These are phyloP conservation scores for Alternaria ventricosa DNA, from an alignment of 2,329 filamentous ascomycete species.

Conservation along the genomic window DNA sequence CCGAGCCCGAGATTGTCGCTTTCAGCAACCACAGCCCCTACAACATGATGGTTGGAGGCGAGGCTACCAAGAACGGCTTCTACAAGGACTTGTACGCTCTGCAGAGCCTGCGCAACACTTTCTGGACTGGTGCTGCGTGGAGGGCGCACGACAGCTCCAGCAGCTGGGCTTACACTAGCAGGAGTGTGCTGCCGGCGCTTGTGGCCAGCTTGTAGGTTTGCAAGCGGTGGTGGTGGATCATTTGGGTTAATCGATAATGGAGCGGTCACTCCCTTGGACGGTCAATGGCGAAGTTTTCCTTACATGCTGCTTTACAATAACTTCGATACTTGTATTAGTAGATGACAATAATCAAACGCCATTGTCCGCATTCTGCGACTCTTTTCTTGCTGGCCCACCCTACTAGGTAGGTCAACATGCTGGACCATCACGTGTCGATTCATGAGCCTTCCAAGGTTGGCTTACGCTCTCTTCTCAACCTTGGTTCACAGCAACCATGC, in stretches of 20 bases:
- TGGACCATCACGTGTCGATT: too few relatives aligned
- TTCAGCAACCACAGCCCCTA: slow-evolving; percentile 39
- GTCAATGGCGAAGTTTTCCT: not conserved
- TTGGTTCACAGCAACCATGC: not conserved
- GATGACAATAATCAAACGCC: not conserved
- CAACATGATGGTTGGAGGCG: slow-evolving; percentile 14
- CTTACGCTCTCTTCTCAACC: too few relatives aligned
- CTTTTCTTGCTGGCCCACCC: too few relatives aligned
- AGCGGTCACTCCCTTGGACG: not conserved
- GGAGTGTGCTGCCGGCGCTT: slow-evolving; percentile 45
- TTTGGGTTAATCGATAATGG: not conserved
- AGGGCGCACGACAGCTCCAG: slow-evolving; percentile 23
- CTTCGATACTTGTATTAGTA: not conserved
- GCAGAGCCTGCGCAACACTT: slow-evolving; percentile 30
- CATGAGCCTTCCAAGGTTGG: too few relatives aligned
- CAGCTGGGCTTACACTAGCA: slow-evolving; percentile 39
- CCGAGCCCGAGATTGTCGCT: slow-evolving; percentile 25
- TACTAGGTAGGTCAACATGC: too few relatives aligned
- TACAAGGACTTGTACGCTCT: slow-evolving; percentile 30
- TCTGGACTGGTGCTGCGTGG: slow-evolving; percentile 27
- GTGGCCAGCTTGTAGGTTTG: slow-evolving; percentile 10
- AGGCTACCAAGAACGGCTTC: slow-evolving; percentile 26
- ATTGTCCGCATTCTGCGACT: too few relatives aligned
- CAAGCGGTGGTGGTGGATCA: not conserved
- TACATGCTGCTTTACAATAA: not conserved